Base-by-base conservation (phyloP, 2,329 filamentous ascomycete species). In the Paramyrothecium sp. region DNA sequence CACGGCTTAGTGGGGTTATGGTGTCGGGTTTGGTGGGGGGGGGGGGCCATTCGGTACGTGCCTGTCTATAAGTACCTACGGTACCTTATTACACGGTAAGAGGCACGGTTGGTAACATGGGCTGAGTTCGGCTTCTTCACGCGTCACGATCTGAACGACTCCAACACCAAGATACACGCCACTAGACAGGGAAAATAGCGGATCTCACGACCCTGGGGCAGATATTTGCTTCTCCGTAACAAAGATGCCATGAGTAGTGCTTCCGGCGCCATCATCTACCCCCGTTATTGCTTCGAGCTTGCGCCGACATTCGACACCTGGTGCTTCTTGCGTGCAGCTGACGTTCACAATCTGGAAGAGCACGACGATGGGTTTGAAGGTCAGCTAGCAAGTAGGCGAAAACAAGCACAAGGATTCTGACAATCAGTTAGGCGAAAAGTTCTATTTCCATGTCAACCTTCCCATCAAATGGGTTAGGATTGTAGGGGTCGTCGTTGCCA, bases 381-480 rank as follows among this genome's bases (percentile, higher is more conserved):
- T 85, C 65, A 41, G 71, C 54, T 7, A 23, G n/a, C 20, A 12
- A 30, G 3, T 20, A 75, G 79, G 79, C 52, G 81, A 85, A 65
- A 75, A 81, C 10, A 53, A 5, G 26, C 4, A 30, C 10, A 30
- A 10, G 5, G 26, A 10, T 30, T 30, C 62, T 67, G 22, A 68
- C 54, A 16, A 7, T 3, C 2, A 12, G 30, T 4, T 21, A 75
- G 79, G 79, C 52, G 81, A 85, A 65, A 75, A 81, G 61, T 76
- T 88, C 34, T 88, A 80, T 68, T 92, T 92, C 71, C 81, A 87
- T 74, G 73, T 80, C 53, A 93, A 92, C 70, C 86, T 93, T 63
- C 90, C 90, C 0, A 85, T 94, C 64, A 85, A 86, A 80, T 93
- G 88, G 84, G 83, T 90, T 54, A 86, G 88, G 60, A 72, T 93